Evolutionary conservation across 2,329 filamentous ascomycete species (phyloP), one percentile per base, ranked within the genome.

Genomic region (Lecanicillium sp.): DNA sequence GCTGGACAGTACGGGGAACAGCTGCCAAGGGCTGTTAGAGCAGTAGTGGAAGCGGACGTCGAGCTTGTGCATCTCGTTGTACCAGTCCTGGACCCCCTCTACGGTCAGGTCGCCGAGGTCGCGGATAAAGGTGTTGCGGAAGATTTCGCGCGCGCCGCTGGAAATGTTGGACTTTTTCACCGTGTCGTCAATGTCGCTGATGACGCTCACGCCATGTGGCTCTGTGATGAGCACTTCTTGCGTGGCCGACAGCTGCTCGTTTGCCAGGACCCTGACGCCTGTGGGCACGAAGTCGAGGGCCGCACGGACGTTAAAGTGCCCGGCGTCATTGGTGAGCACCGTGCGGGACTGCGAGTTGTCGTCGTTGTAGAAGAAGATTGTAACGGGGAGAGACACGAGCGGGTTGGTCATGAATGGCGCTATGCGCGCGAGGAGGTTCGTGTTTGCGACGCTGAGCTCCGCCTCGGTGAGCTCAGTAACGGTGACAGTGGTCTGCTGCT

Each of bases 1-100:
- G 38, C 77, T 87, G 5, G 86, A 83, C 10, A 98, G 67, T 3
- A 97, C 79, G 0, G 92, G 92, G 51, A 87, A 98, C 6, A 98
- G 72, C 58, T 98, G 94, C 94, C 94, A 98, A 1, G 92, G 92
- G 36, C 90, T 94, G 61, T 98, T 98, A n/a, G 92, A 98, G 47
- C 95, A 94, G 59, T 98, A 98, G 57, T 98, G 94, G 37, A 98
- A 74, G 50, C 81, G 78, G 17, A 97, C 90, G 14, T 89, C 88
- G 65, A 90, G 78, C 15, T 79, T 70, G 29, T 84, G 74, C 62
- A 98, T 72, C 15, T 71, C 71, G 27, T 70, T 78, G 56, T 97
- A 98, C 90, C 92, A 97, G 45, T 94, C 87, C 42, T 71, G 77
- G 15, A 97, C 89, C 3, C 92, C 92, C 13, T 88, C 82, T 17